These are phyloP conservation scores for Myriosclerotinia scirpicola DNA, from an alignment of 2,329 filamentous ascomycete genomes.

Conservation along the genomic window DNA sequence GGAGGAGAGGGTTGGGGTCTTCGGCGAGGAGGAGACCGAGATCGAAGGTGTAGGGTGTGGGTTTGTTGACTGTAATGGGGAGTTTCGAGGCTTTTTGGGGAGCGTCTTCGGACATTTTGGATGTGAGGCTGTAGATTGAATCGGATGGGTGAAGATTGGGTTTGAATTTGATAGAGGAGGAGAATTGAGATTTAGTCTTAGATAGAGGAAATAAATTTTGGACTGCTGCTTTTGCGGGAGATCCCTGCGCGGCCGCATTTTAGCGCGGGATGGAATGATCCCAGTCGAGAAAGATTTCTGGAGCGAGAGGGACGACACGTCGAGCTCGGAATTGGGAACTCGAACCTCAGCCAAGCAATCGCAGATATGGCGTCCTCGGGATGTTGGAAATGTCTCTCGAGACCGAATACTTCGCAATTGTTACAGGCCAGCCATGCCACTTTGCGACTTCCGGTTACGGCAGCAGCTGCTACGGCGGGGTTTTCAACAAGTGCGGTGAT, in stretches of 20 bases:
- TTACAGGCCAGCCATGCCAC: slow-evolving; percentile 39
- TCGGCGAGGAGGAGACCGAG: slow-evolving; percentile 81
- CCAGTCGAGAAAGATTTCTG: slow-evolving; percentile 23
- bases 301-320: slow-evolving; percentile 15
- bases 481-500: slow-evolving; percentile 38
- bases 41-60: slow-evolving; percentile 90
- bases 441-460: slow-evolving; percentile 40
- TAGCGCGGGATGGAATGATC: slow-evolving; percentile 22
- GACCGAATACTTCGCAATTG: slow-evolving; percentile 47
- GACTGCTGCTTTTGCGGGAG: slow-evolving; percentile 23
- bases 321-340: neutral
- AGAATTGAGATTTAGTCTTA: slow-evolving; percentile 2
- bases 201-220: slow-evolving; percentile 26
- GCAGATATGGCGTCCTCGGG: slow-evolving; percentile 54
- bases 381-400: slow-evolving; percentile 59
- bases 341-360: neutral
- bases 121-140: slow-evolving; percentile 13
- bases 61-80: slow-evolving; percentile 70
- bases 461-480: slow-evolving; percentile 27
- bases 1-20: slow-evolving; percentile 79
- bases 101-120: slow-evolving; percentile 22
- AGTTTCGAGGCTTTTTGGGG: slow-evolving; percentile 42
- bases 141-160: slow-evolving; percentile 15
- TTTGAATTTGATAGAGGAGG: slow-evolving; percentile 15
- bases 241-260: slow-evolving; percentile 25